Conservation (phyloP, 306 rosid species). For the Elaeagnus macrophylla region DNA sequence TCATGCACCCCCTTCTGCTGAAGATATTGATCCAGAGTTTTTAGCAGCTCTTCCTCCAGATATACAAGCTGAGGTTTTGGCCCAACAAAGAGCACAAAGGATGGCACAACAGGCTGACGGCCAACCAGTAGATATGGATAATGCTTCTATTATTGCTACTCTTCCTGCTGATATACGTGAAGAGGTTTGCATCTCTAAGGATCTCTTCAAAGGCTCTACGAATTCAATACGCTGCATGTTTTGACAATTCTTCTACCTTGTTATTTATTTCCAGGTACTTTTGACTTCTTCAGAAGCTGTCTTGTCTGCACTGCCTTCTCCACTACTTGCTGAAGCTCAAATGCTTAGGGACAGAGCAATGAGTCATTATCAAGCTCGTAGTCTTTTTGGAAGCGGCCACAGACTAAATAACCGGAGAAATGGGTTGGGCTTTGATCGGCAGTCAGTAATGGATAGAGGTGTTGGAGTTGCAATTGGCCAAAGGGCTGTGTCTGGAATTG, state of each 20-base stretch:
- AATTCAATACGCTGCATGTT: neutral
- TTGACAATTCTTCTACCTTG: slow-evolving; percentile 15
- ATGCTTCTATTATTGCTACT: slow-evolving; percentile 94
- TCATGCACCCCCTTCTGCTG: slow-evolving; percentile 77
- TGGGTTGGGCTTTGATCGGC: slow-evolving; percentile 84
- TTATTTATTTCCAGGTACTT: slow-evolving; percentile 62
- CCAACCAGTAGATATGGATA: slow-evolving; percentile 98
- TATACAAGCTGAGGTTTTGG: slow-evolving; percentile 94
- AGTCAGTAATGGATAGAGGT: slow-evolving; percentile 85
- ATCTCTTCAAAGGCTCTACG: neutral
- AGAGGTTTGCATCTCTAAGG: slow-evolving; percentile 57
- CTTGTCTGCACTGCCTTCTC: slow-evolving; percentile 87
- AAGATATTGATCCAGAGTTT: slow-evolving; percentile 96
- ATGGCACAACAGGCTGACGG: slow-evolving; percentile 92
- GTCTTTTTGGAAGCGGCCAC: slow-evolving; percentile 71
- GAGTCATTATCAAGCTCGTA: slow-evolving; percentile 97
- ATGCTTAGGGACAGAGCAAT: slow-evolving; percentile 92
- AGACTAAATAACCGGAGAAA: slow-evolving; percentile 78
- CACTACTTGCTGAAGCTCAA: slow-evolving; percentile 94
- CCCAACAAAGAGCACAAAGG: slow-evolving; percentile 95
- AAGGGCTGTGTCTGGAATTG: slow-evolving; percentile 55
- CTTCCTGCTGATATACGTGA: slow-evolving; percentile 99
- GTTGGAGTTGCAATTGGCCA: slow-evolving; percentile 87
- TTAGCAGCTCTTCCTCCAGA: slow-evolving; percentile 99
- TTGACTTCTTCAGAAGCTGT: slow-evolving; percentile 97